Base-by-base conservation (phyloP, 2,329 filamentous ascomycete species). In the Neofusicoccum laricinum region DNA sequence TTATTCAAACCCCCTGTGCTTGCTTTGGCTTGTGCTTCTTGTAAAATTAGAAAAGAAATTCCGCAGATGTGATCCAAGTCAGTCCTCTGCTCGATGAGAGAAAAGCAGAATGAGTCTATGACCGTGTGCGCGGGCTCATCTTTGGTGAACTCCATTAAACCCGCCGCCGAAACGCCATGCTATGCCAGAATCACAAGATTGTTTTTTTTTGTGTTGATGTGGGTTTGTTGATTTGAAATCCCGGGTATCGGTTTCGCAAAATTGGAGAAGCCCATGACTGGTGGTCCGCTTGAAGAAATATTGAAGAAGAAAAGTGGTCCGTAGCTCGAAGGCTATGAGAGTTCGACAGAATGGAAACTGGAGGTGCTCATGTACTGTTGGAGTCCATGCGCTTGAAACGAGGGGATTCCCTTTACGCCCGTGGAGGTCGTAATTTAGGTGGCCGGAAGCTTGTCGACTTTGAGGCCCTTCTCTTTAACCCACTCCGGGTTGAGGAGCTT, bases 401-500 rank as follows among this genome's bases (percentile, higher is more conserved):
- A 34, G 11, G 8, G 25, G 5, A 25, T 51, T 30, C 5, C 12
- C 49, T 51, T 19, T 34, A 1, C 32, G 3, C 17, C n/a, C 25
- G 21, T 32, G 5, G 17, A 17, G 14, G 53, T 32, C 8, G n/a
- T 1, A 21, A 8, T 10, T 48, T 49, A 64, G 34, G 51, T 41
- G 2, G 43, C 34, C n/a, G 62, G 62, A 30, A 64, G 43, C 50
- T 64, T 64, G n/a, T 57, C 50, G 19, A 64, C 21, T 17, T 57
- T 41, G 19, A 64, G 62, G 14, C 62, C 62, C 43, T 64, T 64
- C 14, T 55, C 62, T 63, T 85, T 83, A 62, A 94, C 83, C 87
- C 92, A 94, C 66, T 90, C 87, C 59, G 87, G 82, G 69, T 90
- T 88, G 21, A 59, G 53, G 65, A 99, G 80, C 67, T 86, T 84